Evolutionary conservation across 495 filamentous ascomycete genomes (phyloP), one percentile per base, ranked within the genome.

Genomic region (Pyrenula aspistea): DNA sequence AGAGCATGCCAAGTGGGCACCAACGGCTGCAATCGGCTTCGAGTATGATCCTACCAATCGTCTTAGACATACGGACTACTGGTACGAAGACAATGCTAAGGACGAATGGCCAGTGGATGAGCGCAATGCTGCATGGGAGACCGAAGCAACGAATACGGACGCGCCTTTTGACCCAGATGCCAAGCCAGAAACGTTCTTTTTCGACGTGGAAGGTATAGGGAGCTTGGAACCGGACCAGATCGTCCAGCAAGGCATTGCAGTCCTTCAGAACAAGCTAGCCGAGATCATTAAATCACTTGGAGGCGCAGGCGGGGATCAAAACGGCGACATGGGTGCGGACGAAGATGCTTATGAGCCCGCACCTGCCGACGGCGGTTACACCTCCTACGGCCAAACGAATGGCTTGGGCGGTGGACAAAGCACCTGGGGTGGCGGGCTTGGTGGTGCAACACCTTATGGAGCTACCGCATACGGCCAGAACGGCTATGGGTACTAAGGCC

Each of bases 31-130:
- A 2, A 84, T 98, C 53, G 93, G 90, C 22, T 98, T 97, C 63
- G 93, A 98, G 71, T 98, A 98, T 69, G 93, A 98, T 65, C 93
- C 93, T 57, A 85, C 91, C 67, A 98, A 98, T 70, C 94, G 91
- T 68, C 71, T 98, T 51, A 76, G 79, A 57, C 93, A 98, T 73
- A 73, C 89, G 48, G 87, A 94, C 64, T 82, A 91, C 65, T 98
- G 93, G 93, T 96, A 88, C 66, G 93, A 98, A 76, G 73, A 84
- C 63, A 85, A 95, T 76, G 68, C 90, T 1, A 77, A 77, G 53
- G 79, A 81, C 64, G 93, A 98, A 77, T 98, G 93, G 93, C 91
- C 91, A 20, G 78, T 86, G 63, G 50, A 52, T 88, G 85, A 52
- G 54, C 81, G 88, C 63, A 94, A 95, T 63, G 85, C 88, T 31